These are phyloP conservation scores for Podospora pseudocomata DNA, from an alignment of 495 filamentous ascomycete species.

Conservation along the genomic window DNA sequence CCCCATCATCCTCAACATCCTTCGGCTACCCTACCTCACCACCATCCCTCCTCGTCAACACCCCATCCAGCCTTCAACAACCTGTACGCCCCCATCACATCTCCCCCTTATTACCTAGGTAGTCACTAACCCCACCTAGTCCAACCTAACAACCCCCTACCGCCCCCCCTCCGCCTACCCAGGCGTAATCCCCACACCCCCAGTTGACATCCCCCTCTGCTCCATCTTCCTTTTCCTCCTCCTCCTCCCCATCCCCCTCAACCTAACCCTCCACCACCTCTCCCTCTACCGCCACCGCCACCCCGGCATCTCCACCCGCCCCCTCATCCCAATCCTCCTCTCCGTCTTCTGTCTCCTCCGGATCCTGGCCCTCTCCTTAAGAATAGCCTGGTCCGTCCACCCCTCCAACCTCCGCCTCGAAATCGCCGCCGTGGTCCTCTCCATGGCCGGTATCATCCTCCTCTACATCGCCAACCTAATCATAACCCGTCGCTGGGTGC, in stretches of 20 bases:
- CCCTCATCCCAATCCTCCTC: background rate
- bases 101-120: background rate
- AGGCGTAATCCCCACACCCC: conserved; percentile 9
- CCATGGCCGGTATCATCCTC: background rate
- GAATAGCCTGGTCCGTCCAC: conserved; percentile 1
- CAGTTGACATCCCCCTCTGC: conserved; percentile 60
- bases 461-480: background rate
- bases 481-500: background rate
- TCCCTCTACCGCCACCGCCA: background rate
- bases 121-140: background rate
- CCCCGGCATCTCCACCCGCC: background rate
- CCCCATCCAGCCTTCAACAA: background rate
- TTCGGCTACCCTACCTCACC: background rate
- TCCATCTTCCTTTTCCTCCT: conserved; percentile 64
- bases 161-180: background rate
- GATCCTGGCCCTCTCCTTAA: background rate
- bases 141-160: conserved; percentile 7
- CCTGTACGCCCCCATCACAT: background rate
- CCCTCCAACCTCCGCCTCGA: background rate
- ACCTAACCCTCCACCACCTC: conserved; percentile 44
- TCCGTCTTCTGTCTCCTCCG: background rate
- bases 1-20: background rate
- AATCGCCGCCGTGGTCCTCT: background rate
- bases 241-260: conserved; percentile 47
- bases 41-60: background rate